These are phyloP conservation scores for Sordariomycetes sp. DNA, from an alignment of 2,329 filamentous ascomycete species.

Conservation along the genomic window DNA sequence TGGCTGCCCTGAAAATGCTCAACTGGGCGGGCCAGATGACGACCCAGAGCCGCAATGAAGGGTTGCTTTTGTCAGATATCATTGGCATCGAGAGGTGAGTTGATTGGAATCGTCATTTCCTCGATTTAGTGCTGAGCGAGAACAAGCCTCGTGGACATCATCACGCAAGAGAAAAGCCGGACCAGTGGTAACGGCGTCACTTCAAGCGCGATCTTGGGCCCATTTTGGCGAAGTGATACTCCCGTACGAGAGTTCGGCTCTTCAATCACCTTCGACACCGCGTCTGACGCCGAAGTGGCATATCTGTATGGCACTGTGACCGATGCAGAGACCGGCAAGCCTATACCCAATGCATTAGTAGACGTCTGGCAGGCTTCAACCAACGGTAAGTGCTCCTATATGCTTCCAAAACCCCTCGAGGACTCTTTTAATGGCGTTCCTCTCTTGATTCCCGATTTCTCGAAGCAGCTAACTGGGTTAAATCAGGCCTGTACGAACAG, in stretches of 20 bases:
- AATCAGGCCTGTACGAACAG: constrained; percentile 46
- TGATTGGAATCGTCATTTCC: neutral
- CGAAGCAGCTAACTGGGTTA: constrained; percentile 5
- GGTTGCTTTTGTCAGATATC: constrained; percentile 57
- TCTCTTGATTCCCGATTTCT: neutral
- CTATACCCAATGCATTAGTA: constrained; percentile 50
- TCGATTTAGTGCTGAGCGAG: neutral
- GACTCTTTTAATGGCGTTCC: too few species aligned
- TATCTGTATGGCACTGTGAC: constrained; percentile 49
- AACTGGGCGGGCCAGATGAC: constrained; percentile 52
- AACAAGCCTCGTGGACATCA: constrained; percentile 53
- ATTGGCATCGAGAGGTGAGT: constrained; percentile 52
- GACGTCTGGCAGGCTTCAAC: constrained; percentile 68
- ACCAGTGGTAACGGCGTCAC: constrained; percentile 37
- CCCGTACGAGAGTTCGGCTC: constrained; percentile 60
- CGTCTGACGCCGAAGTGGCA: constrained; percentile 33
- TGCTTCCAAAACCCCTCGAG: neutral
- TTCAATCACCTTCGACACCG: constrained; percentile 49
- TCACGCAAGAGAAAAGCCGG: constrained; percentile 48
- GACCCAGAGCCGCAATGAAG: constrained; percentile 55
- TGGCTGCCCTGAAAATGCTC: constrained; percentile 47
- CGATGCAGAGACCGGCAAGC: constrained; percentile 45
- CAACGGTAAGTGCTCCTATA: constrained; percentile 31
- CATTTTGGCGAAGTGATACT: constrained; percentile 65
- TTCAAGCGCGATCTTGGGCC: constrained; percentile 65